phyloP scores from a whole-genome alignment of 2,329 filamentous ascomycete genomes.

The Atkinsonella hypoxylon region DNA sequence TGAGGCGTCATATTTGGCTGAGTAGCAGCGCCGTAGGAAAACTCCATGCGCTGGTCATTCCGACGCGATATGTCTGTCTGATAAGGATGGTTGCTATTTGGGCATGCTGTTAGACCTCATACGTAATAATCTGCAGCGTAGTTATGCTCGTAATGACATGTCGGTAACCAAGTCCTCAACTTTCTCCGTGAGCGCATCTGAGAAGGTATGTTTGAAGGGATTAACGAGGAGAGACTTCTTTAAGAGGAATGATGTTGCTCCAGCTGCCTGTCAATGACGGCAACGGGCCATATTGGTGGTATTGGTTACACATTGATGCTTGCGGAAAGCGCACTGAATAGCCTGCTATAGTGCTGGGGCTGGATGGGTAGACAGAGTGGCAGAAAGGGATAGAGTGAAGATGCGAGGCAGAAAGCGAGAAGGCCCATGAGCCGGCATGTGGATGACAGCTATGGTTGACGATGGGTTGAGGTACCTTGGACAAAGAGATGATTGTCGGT shows the following conservation, averaged over 20 bases:
- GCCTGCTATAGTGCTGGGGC: too few species aligned
- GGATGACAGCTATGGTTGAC: slow-evolving; percentile 4
- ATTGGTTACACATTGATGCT: neutral
- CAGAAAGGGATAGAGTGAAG: too few species aligned
- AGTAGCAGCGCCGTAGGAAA: slow-evolving; percentile 26
- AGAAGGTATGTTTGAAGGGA: neutral
- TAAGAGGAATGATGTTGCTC: neutral
- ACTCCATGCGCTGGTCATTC: slow-evolving; percentile 29
- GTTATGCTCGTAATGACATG: neutral
- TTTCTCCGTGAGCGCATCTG: neutral
- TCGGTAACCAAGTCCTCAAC: neutral
- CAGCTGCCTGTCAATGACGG: neutral
- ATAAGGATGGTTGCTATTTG: slow-evolving; percentile 33
- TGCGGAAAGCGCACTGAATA: neutral
- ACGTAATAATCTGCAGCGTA: neutral
- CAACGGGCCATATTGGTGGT: neutral
- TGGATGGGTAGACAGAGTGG: too few species aligned
- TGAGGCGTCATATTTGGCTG: slow-evolving; percentile 27
- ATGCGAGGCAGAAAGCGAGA: neutral
- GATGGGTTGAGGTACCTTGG: slow-evolving; percentile 15
- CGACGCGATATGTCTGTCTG: slow-evolving; percentile 38
- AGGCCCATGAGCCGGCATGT: neutral
- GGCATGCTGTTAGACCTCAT: slow-evolving; percentile 15
- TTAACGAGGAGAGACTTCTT: neutral
- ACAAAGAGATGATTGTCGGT: slow-evolving; percentile 22